Conservation (phyloP, 495 filamentous ascomycete genomes). For the Neurospora africana region DNA sequence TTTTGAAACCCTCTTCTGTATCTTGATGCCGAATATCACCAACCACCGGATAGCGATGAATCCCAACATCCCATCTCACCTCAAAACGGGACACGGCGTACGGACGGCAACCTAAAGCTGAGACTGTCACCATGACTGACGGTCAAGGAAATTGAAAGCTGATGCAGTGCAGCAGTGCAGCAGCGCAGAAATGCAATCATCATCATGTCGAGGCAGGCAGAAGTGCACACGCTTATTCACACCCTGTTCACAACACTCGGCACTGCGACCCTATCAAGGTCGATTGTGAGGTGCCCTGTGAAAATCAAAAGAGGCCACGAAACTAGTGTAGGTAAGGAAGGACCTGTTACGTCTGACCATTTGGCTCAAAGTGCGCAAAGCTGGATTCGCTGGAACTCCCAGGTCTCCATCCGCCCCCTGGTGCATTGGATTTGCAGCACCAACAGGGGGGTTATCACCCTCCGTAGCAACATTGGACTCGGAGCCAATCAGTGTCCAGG, state of each 20-base stretch:
- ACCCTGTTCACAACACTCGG: neutral
- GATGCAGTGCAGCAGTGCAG: neutral
- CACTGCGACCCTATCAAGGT: neutral
- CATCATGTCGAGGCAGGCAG: neutral
- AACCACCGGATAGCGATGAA: neutral
- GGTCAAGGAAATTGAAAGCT: neutral
- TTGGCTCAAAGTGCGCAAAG: neutral
- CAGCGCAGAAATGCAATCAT: neutral
- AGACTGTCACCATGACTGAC: neutral
- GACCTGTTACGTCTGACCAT: neutral
- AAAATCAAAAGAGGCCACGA: neutral
- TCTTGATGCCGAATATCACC: neutral
- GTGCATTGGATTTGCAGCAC: neutral
- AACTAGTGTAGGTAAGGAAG: too few species aligned
- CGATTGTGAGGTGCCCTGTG: neutral
- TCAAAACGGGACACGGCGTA: neutral
- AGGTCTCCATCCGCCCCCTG: conserved; percentile 13
- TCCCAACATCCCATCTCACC: neutral
- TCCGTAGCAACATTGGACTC: neutral
- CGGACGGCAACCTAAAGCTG: neutral
- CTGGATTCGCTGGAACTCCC: conserved; percentile 6
- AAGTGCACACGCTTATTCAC: neutral
- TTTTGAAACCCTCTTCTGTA: neutral
- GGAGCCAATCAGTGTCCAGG: conserved; percentile 20
- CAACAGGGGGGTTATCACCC: neutral